Evolutionary conservation across 2,329 filamentous ascomycete species (phyloP), one percentile per base, ranked within the genome.

Genomic region (Fusarium sp.): DNA sequence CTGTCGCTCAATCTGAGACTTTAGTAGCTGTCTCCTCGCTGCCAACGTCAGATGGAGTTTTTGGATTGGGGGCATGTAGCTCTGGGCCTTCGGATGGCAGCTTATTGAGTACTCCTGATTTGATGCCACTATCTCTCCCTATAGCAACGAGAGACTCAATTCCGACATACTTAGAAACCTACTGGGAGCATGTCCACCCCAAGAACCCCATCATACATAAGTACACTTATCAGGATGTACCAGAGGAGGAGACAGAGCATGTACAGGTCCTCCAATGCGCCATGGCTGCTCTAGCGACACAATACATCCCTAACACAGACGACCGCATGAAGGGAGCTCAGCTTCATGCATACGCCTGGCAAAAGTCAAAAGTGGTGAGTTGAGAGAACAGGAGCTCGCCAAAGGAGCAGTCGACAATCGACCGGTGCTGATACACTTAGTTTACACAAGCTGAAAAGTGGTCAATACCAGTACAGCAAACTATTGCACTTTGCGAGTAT

Each of bases 231-330:
- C 84, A 87, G 63, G 81, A 80, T 33, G 79, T 80, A 24, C 69
- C 76, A 11, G 74, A 73, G 17, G 71, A 61, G 33, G 66, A 69
- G 13, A 79, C 80, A 9, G 84, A 86, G 60, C 79, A 82, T 35
- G 41, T 79, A 12, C 84, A 87, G 60, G 80, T 87, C 47, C 80
- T 90, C 51, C 84, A 81, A 20, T 89, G 84, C 69, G 87, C 87
- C 67, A 89, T 90, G 88, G 88, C 87, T 28, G 88, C 88, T n/a
- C 79, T 90, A 36, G 88, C 86, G 51, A 86, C 87, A 28, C 87
- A 90, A 74, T 86, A 84, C 68, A 80, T 88, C 60, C 79, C 82
- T 55, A 81, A 82, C 76, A 83, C 83, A 78, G 86, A 88, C 56
- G 85, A 89, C 77, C 86, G 87, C 64, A 82, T 82, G 64, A 84